Base-by-base conservation (phyloP, 1,284 basidiomycete species). In the Microbotryum lychnidis-dioicae region DNA sequence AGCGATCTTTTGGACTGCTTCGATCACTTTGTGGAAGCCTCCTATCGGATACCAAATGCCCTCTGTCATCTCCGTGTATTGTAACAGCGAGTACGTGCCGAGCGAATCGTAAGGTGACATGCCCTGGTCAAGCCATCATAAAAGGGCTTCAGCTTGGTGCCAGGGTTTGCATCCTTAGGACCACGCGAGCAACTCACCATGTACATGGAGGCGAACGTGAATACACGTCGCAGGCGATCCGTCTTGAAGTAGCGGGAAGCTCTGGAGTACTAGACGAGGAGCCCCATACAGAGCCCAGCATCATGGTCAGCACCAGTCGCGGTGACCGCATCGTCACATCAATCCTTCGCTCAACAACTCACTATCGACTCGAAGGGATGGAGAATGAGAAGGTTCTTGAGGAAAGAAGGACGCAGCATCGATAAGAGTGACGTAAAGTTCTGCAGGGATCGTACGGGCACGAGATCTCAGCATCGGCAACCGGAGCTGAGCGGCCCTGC, bases 1-100 rank as follows among this genome's bases (percentile, higher is more conserved):
- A n/a, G 79, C 77, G 57, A 80, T 77, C n/a, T 69, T 70, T 50
- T 78, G 74, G 33, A 80, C 73, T 4, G 79, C 75, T 54, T 76
- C 71, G n/a, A 77, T 71, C 52, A 80, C 76, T 54, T 72, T 73
- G 61, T 79, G 77, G 67, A 80, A 81, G 4, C 80, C 80, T 20
- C 80, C 80, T 46, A 75, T 72, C 2, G 80, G 80, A 67, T 81
- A 81, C 74, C 79, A 80, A 58, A 81, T 80, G 3, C 79, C 79
- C 68, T 75, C 74, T 48, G 78, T 77, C 12, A 79, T 76, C 70
- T 81, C 80, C n/a, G 79, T 79, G 71, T 80, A 81, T 69, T 81
- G 80, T 16, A 81, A 72, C 14, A 81, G 70, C 12, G 76, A 76
- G 69, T 80, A 80, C 21, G 79, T 80, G 7, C 79, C 80, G 0